Base-by-base conservation (phyloP, 164 flowering plant species). In the Vitis rupestris region DNA sequence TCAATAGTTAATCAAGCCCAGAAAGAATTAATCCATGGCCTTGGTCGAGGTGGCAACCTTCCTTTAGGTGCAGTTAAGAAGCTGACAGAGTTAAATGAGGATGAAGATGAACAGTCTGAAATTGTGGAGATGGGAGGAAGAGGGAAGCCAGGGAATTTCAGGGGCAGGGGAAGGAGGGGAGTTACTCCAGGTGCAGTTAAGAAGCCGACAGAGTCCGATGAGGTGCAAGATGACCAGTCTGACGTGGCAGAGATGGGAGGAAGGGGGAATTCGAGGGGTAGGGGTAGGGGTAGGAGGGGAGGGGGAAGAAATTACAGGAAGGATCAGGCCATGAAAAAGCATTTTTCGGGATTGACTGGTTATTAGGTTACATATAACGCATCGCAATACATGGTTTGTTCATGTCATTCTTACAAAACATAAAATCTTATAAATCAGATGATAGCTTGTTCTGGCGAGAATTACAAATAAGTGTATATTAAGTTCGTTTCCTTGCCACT, bases 31-130 rank as follows among this genome's bases (percentile, higher is more conserved):
- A 87, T 93, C 55, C 84, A 93, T 77, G 99, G 99, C 17, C 91
- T 96, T 62, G 99, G 99, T 8, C 86, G 88, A 9, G 98, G 99
- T 64, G 98, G 98, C 3, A 96, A 96, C 77, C 70, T 78, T 60
- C 97, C 99, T 17, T 50, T 87, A 23, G 97, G 97, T 15, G 91
- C 95, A 9, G 88, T 79, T 23, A 82, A 75, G 74, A 85, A 70
- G 73, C 72, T 80, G 52, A 74, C 31, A 11, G 91, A 87, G 70
- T 59, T 75, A 4, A 65, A 19, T 17, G 81, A 77, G 37, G 76
- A 74, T 49, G 73, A 82, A 55, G 73, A 75, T 19, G 79, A 79
- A 23, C 70, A 62, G 14, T 66, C 80, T 23, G 87, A 80, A 57
- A 71, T 13, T 63, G 37, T 76, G 69, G 89, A 78, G 55, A 51